Evolutionary conservation across 371 early-diverging fungal genomes (phyloP), one percentile per base, ranked within the genome.

Genomic region (Mucor lusitanicus): DNA sequence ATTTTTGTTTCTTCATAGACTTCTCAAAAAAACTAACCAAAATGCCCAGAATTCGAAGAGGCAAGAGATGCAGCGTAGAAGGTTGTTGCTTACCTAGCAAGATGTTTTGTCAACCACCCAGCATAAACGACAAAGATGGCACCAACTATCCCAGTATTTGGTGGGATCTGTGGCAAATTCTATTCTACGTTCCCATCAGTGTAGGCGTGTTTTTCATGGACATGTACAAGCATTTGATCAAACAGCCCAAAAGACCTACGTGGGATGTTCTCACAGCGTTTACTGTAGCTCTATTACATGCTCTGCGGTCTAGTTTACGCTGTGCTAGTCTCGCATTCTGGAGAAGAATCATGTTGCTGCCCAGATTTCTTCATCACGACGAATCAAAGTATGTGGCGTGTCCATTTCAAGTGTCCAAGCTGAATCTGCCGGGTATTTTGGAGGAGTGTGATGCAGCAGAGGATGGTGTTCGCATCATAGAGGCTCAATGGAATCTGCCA

Each of bases 401-500:
- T 13, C 25, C 69, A 0, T 68, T 63, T 50, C 3, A 17, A 5
- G 50, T 28, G 5, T 9, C 23, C 57, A 39, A 63, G 39, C 19
- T 48, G 13, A 55, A 30, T 44, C 25, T 67, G 11, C 28, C 27
- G 21, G 71, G 71, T 19, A 54, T 71, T 37, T 39, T 71, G 21
- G 23, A 48, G 3, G 39, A 57, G 12, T 27, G 19, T 15, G 69
- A 63, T 64, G n/a, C 28, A 27, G 12, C 42, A n/a, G 69, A 72
- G 17, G 53, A 25, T 27, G 68, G 68, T n/a, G 25, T 21, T 35
- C 58, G 69, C 12, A 32, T 25, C 21, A 39, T 71, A 15, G 23
- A 53, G 23, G 72, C 68, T 17, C 68, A 68, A 33, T 72, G 68
- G 72, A 23, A 68, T 0, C 17, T 59, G 2, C 59, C 37, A 4